Percentiles rank a stretch among this genome's conserved stretches.
phyloP scores from a whole-genome alignment of 352 stramenopile species.

The Peronospora destructor region DNA sequence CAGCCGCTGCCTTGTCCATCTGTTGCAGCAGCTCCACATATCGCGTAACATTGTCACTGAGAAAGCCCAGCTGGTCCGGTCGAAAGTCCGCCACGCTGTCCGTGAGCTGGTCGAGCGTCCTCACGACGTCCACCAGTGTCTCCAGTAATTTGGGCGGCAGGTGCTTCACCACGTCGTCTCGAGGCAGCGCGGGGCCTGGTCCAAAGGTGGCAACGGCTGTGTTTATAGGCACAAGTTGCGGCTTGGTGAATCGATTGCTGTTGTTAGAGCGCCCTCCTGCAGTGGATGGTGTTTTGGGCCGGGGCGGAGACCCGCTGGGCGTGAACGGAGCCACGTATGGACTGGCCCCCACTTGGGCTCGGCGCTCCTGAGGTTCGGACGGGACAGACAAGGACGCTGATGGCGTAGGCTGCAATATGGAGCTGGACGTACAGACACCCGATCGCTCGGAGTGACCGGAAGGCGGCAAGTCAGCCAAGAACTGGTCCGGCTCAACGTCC shows the following conservation, averaged over 20 bases:
- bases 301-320: constrained; percentile 48
- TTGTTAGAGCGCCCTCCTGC: constrained; percentile 7
- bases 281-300: constrained; percentile 48
- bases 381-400: constrained; percentile 9
- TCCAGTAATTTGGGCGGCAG: constrained; percentile 51
- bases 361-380: constrained; percentile 39
- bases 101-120: constrained; percentile 61
- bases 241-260: constrained; percentile 29
- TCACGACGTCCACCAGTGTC: constrained; percentile 46
- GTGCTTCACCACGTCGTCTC: constrained; percentile 56
- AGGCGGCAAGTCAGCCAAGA: constrained; percentile 22
- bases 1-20: constrained; percentile 33
- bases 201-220: constrained; percentile 10
- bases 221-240: constrained; percentile 50
- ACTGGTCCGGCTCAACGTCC: constrained; percentile 25
- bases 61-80: constrained; percentile 48
- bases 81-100: constrained; percentile 54
- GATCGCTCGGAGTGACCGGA: constrained; percentile 4
- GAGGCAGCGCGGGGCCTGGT: constrained; percentile 26
- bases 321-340: constrained; percentile 66
- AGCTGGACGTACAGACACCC: not conserved
- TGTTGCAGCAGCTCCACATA: constrained; percentile 60
- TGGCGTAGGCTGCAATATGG: constrained; percentile 17
- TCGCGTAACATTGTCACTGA: constrained; percentile 47
- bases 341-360: constrained; percentile 53